Evolutionary conservation across 352 stramenopile species (phyloP).

Genomic region (Phytophthora fragariaefolia): DNA sequence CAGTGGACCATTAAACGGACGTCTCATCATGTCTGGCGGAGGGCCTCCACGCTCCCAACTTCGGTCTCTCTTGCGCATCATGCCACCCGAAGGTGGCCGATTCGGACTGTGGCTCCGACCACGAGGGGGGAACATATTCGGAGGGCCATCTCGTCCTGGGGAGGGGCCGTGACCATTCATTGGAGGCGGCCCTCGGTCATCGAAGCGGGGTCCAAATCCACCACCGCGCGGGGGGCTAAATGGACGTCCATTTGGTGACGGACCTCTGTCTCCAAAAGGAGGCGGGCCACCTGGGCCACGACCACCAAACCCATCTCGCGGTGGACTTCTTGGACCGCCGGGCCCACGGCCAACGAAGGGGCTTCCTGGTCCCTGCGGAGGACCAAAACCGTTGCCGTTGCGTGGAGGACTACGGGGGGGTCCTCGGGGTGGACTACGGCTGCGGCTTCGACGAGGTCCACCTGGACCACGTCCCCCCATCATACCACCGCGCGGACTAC

Average conservation of each 20-base stretch:
- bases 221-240: conserved; percentile 39
- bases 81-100: conserved; percentile 32
- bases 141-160: conserved; percentile 28
- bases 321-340: conserved; percentile 13
- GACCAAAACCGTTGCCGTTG: conserved; percentile 32
- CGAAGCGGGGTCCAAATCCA: conserved; percentile 39
- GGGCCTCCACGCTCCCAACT: conserved; percentile 47
- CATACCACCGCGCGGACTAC: conserved; percentile 34
- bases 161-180: conserved; percentile 31
- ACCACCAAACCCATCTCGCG: conserved; percentile 7
- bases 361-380: conserved; percentile 13
- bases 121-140: conserved; percentile 42
- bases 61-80: conserved; percentile 50
- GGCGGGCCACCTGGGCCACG: conserved; percentile 16
- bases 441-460: conserved; percentile 31
- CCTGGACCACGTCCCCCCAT: conserved; percentile 29
- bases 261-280: conserved; percentile 28
- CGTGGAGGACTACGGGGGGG: conserved; percentile 28
- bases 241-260: conserved; percentile 23
- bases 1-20: conserved; percentile 28
- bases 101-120: conserved; percentile 51
- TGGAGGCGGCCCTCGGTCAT: conserved; percentile 38
- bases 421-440: conserved; percentile 25
- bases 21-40: conserved; percentile 28
- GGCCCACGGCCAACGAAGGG: conserved; percentile 18